Conservation (phyloP, 345 rosid genomes). For the Eucalyptus pauciflora region DNA sequence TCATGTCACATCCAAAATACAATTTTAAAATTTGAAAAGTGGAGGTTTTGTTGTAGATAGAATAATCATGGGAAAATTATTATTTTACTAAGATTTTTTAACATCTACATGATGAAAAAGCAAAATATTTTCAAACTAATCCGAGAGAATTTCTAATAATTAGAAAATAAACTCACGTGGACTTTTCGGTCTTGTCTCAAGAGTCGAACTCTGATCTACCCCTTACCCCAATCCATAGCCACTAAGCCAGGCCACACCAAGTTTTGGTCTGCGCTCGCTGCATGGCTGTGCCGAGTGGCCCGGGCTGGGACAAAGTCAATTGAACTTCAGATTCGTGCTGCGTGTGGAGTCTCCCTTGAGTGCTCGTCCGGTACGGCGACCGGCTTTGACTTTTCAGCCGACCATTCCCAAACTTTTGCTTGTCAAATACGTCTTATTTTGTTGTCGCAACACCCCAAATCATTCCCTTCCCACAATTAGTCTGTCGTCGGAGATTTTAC, state of each 20-base stretch:
- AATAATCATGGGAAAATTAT: too few relatives aligned
- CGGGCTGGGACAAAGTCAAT: background rate
- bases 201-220: background rate
- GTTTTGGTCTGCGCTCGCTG: background rate
- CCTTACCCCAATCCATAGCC: background rate
- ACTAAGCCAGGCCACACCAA: accelerated
- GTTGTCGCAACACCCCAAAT: background rate
- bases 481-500: background rate
- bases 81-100: too few relatives aligned
- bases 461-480: background rate
- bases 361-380: background rate
- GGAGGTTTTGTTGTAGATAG: too few relatives aligned
- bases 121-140: too few relatives aligned
- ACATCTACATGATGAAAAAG: too few relatives aligned
- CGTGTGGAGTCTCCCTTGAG: background rate
- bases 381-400: background rate
- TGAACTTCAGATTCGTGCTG: background rate
- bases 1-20: background rate
- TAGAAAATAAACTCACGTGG: too few relatives aligned
- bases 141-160: too few relatives aligned
- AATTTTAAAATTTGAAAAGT: too few relatives aligned
- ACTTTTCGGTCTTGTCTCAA: background rate
- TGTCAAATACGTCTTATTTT: background rate
- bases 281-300: background rate
- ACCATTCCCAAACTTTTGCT: background rate